Conservation (phyloP, 164 flowering plant species). For the Stephania yunnanensis region DNA sequence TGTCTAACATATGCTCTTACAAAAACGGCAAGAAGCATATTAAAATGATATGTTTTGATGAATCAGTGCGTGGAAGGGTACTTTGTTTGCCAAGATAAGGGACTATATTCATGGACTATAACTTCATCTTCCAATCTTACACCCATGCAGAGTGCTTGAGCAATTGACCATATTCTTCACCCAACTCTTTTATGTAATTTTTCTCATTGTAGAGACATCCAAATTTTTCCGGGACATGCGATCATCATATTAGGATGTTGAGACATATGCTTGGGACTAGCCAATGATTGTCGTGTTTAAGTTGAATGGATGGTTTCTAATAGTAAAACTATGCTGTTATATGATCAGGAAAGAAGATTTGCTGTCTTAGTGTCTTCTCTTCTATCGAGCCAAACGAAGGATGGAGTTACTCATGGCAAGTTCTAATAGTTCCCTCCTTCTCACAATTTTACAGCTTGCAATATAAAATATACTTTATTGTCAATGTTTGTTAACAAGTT, state of each 20-base stretch:
- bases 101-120: too few relatives aligned
- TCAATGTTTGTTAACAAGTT: too few relatives aligned
- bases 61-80: too few relatives aligned
- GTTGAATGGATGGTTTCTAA: background rate
- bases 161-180: background rate
- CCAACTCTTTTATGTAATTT: too few relatives aligned
- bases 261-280: background rate
- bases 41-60: too few relatives aligned
- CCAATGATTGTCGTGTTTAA: background rate
- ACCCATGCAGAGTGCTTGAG: background rate
- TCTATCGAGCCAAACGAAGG: constrained; percentile 98
- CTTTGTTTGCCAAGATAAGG: too few relatives aligned
- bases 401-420: constrained; percentile 88
- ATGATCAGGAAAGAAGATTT: constrained; percentile 83
- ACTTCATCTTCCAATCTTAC: background rate
- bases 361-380: constrained; percentile 84
- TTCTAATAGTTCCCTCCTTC: constrained; percentile 15
- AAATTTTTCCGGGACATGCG: background rate
- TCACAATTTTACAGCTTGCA: background rate
- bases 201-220: background rate
- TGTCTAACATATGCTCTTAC: too few relatives aligned
- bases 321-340: background rate
- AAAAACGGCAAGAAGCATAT: too few relatives aligned
- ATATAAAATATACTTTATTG: too few relatives aligned
- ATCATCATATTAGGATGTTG: background rate